These are phyloP conservation scores for Phytopythium litorale DNA, from an alignment of 352 stramenopile species.

Conservation along the genomic window DNA sequence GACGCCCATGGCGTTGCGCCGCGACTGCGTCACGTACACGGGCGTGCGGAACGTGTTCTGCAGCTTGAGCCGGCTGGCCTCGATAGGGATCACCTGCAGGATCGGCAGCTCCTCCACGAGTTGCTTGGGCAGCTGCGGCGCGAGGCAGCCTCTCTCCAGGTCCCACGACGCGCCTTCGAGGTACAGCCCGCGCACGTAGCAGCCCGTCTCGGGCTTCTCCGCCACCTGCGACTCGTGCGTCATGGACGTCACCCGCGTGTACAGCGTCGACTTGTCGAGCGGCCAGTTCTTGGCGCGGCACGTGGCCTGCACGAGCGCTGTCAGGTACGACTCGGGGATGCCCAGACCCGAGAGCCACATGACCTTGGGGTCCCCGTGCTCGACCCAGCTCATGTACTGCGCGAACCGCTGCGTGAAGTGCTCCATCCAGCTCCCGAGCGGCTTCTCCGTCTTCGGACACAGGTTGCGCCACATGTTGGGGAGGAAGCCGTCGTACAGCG, in stretches of 20 bases:
- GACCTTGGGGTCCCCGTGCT: constrained; percentile 84
- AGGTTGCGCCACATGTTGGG: constrained; percentile 89
- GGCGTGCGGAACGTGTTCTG: constrained; percentile 94
- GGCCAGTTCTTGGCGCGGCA: constrained; percentile 93
- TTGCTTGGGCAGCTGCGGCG: constrained; percentile 90
- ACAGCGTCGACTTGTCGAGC: constrained; percentile 94
- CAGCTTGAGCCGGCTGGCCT: constrained; percentile 93
- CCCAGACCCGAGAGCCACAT: constrained; percentile 95
- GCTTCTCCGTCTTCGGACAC: constrained; percentile 92
- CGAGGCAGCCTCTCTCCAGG: constrained; percentile 61
- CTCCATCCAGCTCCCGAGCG: constrained; percentile 94
- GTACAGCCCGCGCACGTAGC: constrained; percentile 91
- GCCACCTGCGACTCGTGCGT: constrained; percentile 62
- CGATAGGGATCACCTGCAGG: constrained; percentile 94
- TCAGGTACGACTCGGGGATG: constrained; percentile 96
- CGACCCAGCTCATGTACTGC: constrained; percentile 93
- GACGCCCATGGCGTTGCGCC: constrained; percentile 94
- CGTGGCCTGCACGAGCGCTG: constrained; percentile 93
- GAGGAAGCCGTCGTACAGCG: constrained; percentile 92
- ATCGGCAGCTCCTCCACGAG: constrained; percentile 94
- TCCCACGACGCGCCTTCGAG: constrained; percentile 95
- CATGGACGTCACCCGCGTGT: constrained; percentile 91
- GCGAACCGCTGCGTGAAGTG: constrained; percentile 87
- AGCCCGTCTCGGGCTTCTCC: constrained; percentile 75
- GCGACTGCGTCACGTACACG: constrained; percentile 94